These are phyloP conservation scores for Aegilops speltoides DNA, from an alignment of 176 grass and related monocot genomes.

Conservation along the genomic window DNA sequence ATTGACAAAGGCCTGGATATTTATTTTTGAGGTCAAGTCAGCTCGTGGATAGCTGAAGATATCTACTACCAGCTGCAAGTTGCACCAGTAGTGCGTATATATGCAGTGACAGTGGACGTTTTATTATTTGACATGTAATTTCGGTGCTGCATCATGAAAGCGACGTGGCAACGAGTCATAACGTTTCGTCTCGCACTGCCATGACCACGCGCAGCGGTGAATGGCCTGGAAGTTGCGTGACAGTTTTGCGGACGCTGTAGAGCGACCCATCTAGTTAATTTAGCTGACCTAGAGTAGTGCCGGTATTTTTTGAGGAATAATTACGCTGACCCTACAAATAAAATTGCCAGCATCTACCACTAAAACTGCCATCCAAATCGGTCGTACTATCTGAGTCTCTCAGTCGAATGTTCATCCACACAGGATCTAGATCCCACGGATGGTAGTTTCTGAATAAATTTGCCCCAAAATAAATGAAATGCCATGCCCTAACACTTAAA, in stretches of 20 bases:
- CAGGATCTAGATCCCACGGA: too few relatives aligned
- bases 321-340: slow-evolving; percentile 6
- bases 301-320: not conserved
- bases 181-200: not conserved
- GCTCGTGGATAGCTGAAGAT: not conserved
- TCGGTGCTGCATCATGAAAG: not conserved
- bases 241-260: not conserved
- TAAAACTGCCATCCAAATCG: too few relatives aligned
- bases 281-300: not conserved
- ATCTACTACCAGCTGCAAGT: not conserved
- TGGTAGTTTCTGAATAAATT: too few relatives aligned
- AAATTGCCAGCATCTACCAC: too few relatives aligned
- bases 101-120: not conserved
- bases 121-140: not conserved
- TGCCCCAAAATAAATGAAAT: too few relatives aligned
- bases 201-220: not conserved
- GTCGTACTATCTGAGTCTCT: too few relatives aligned
- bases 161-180: not conserved
- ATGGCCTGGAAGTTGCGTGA: slow-evolving; percentile 13
- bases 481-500: too few relatives aligned
- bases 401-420: too few relatives aligned
- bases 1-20: not conserved
- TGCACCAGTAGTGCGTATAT: not conserved
- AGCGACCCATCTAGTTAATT: slow-evolving; percentile 1
- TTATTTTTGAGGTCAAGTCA: slow-evolving; percentile 13